These are phyloP conservation scores for Aurantiochytrium sp. DNA, from an alignment of 108 stramenopile species.

Conservation along the genomic window DNA sequence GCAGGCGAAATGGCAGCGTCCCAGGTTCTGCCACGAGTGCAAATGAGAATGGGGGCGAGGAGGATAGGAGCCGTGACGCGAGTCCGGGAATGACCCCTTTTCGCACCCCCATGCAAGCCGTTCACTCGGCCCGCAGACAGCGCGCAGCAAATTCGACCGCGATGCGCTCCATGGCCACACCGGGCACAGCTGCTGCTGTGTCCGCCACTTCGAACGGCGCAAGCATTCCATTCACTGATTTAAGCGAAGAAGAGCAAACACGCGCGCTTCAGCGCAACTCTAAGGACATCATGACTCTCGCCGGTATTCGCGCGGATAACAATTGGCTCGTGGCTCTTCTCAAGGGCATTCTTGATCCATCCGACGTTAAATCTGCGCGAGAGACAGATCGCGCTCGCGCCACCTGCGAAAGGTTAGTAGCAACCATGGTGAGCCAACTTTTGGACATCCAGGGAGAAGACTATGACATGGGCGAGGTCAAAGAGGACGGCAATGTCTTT, in stretches of 20 bases:
- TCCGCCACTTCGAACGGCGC: no score
- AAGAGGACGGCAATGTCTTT: not conserved
- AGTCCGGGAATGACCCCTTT: not conserved
- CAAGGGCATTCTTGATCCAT: not conserved
- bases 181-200: no score
- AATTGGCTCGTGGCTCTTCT: not conserved
- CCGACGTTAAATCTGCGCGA: not conserved
- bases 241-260: not conserved
- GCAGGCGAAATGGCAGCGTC: not conserved
- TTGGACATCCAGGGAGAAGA: not conserved
- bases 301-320: not conserved
- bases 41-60: no score
- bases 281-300: not conserved
- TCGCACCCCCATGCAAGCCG: not conserved
- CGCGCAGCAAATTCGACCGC: no score
- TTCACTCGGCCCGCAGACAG: no score
- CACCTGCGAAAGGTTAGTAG: not conserved
- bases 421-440: not conserved
- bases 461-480: not conserved
- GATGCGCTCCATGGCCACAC: no score
- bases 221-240: not conserved
- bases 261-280: not conserved
- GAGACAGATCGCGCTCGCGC: not conserved
- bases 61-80: not conserved
- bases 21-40: not conserved